phyloP scores from a whole-genome alignment of 257 asterid species.

The Lycium ferocissimum region DNA sequence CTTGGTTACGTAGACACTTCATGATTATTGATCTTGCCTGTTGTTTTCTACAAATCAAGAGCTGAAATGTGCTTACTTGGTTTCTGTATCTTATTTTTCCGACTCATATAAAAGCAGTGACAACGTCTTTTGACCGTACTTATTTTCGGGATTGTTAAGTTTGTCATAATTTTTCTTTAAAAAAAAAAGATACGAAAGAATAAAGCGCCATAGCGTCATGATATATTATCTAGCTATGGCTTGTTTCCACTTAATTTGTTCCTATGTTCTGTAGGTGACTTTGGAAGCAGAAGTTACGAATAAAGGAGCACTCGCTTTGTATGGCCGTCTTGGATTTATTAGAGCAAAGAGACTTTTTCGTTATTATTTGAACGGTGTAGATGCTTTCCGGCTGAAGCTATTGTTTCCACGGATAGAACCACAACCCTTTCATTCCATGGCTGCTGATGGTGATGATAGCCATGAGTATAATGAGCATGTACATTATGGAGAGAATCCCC shows the following conservation, averaged over 20 bases:
- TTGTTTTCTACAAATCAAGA: slow-evolving; percentile 11
- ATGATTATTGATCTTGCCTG: background rate
- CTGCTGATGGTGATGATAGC: slow-evolving; percentile 40
- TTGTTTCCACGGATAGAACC: slow-evolving; percentile 70
- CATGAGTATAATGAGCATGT: slow-evolving; percentile 34
- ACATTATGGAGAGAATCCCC: slow-evolving; percentile 33
- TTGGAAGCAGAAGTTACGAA: slow-evolving; percentile 97
- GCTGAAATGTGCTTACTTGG: background rate
- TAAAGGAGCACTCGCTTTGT: slow-evolving; percentile 91
- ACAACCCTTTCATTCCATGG: slow-evolving; percentile 41
- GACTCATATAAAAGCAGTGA: background rate
- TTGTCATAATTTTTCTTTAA: background rate
- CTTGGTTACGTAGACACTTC: background rate
- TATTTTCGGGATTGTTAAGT: background rate
- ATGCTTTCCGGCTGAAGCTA: slow-evolving; percentile 91
- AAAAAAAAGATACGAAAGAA: background rate
- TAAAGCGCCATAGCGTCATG: background rate
- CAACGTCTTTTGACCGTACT: background rate
- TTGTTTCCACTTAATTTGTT: background rate
- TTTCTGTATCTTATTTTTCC: background rate
- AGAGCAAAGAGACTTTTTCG: slow-evolving; percentile 94
- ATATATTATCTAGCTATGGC: too few relatives aligned
- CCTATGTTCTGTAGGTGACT: slow-evolving; percentile 57
- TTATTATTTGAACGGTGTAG: slow-evolving; percentile 93
- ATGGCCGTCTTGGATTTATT: slow-evolving; percentile 91